Percentiles rank a stretch among this genome's conserved stretches.
Conservation (phyloP, 148 eudicot species). For the Amaranthus hypochondriacus region DNA sequence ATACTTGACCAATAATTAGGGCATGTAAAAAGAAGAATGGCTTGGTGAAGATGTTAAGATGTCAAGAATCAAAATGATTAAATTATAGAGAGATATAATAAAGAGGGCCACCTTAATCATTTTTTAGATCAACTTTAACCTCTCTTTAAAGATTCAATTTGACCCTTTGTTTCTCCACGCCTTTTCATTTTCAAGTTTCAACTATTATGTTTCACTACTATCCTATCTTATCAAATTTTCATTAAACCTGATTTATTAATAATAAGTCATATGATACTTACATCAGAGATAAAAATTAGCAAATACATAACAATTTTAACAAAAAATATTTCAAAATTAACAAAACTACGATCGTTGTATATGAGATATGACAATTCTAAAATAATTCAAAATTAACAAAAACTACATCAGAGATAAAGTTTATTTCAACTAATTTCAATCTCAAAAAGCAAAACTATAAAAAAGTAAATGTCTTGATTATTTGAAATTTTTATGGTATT, state of each 20-base stretch:
- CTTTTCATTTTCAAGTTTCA: neutral
- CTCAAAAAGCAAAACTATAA: too few species aligned
- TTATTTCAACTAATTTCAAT: too few species aligned
- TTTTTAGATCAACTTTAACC: slow-evolving; percentile 21
- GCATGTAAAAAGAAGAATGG: slow-evolving; percentile 10
- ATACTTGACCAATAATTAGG: neutral
- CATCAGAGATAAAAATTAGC: too few species aligned
- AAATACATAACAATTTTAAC: too few species aligned
- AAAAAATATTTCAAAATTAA: too few species aligned
- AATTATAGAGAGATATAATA: slow-evolving; percentile 6
- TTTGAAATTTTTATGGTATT: too few species aligned
- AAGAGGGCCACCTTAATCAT: slow-evolving; percentile 9
- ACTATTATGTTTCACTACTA: slow-evolving; percentile 11
- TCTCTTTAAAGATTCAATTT: slow-evolving; percentile 3
- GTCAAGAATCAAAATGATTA: slow-evolving; percentile 14
- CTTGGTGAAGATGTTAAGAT: slow-evolving; percentile 14
- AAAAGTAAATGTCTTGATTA: too few species aligned
- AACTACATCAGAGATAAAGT: too few species aligned
- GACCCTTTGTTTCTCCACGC: slow-evolving; percentile 24
- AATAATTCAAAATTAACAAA: too few species aligned
- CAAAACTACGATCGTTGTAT: too few species aligned
- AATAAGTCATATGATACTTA: too few species aligned
- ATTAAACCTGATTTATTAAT: neutral
- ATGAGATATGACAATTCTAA: too few species aligned
- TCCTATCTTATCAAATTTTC: slow-evolving; percentile 1